These are phyloP conservation scores for Entoloma clypeatum DNA, from an alignment of 1,284 basidiomycete species.

Conservation along the genomic window DNA sequence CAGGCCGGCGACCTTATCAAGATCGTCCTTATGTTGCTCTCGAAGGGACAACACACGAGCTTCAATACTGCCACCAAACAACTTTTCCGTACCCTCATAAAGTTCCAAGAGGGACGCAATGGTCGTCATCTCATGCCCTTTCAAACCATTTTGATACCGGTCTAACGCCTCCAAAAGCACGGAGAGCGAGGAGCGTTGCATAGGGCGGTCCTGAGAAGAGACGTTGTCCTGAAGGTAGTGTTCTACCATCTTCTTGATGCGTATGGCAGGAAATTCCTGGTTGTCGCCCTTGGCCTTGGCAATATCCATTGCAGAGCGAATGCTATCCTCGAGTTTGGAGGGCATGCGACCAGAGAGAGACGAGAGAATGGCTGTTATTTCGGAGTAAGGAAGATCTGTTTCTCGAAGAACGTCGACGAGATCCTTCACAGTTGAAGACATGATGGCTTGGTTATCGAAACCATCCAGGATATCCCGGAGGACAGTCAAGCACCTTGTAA, in stretches of 20 bases:
- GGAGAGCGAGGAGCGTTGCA: constrained; percentile 72
- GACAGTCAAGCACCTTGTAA: constrained; percentile 72
- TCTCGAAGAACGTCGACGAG: constrained; percentile 77
- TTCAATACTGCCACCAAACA: constrained; percentile 92
- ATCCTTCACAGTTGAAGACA: constrained; percentile 81
- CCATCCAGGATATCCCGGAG: constrained; percentile 93
- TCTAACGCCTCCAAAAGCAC: constrained; percentile 79
- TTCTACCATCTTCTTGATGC: constrained; percentile 83
- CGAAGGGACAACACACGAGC: constrained; percentile 88
- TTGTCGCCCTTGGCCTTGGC: constrained; percentile 66
- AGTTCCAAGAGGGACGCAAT: constrained; percentile 70
- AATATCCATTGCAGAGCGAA: constrained; percentile 77
- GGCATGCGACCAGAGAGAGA: constrained; percentile 94
- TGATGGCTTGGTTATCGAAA: constrained; percentile 89
- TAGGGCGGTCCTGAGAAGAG: constrained; percentile 71
- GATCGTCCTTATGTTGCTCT: constrained; percentile 88
- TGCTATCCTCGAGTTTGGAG: constrained; percentile 82
- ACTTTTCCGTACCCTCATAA: constrained; percentile 84
- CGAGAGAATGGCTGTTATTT: constrained; percentile 82
- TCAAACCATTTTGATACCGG: constrained; percentile 79
- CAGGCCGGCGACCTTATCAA: constrained; percentile 85
- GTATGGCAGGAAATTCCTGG: constrained; percentile 82
- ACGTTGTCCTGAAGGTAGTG: constrained; percentile 83
- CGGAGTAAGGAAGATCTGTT: constrained; percentile 87
- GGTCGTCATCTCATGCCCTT: constrained; percentile 81